A percentile compares a stretch with the other conserved stretches of the same genome.
phyloP scores from a whole-genome alignment of 768 basidiomycete species.

The Nidularia pulvinata region DNA sequence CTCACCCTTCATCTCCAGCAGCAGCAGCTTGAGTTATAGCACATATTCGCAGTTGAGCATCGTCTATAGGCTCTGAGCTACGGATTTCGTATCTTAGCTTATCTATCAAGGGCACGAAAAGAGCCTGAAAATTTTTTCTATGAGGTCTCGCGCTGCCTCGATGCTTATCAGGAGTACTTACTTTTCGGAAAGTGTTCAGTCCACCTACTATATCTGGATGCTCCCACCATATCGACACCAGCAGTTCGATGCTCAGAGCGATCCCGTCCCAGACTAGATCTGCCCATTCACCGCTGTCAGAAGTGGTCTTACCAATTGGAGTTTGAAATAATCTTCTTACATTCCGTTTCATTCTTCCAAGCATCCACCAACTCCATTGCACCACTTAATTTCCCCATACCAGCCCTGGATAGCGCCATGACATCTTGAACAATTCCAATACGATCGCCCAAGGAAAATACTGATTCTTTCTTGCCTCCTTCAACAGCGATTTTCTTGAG shows the following conservation, averaged over 20 bases:
- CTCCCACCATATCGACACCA: slow-evolving; percentile 86
- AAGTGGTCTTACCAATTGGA: not conserved
- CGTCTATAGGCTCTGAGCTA: slow-evolving; percentile 64
- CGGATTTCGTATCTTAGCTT: slow-evolving; percentile 79
- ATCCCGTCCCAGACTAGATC: slow-evolving; percentile 86
- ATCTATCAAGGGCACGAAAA: slow-evolving; percentile 77
- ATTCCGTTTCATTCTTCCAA: slow-evolving; percentile 75
- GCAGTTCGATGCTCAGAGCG: slow-evolving; percentile 45
- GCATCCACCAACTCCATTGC: slow-evolving; percentile 72
- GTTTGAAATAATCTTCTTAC: slow-evolving; percentile 35
- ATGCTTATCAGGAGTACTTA: slow-evolving; percentile 26
- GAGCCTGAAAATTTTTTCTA: slow-evolving; percentile 34
- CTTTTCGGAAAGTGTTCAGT: slow-evolving; percentile 61
- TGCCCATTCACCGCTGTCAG: slow-evolving; percentile 17
- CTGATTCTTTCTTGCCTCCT: slow-evolving; percentile 62
- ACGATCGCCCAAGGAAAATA: slow-evolving; percentile 83
- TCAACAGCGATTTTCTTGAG: slow-evolving; percentile 78
- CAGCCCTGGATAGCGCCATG: slow-evolving; percentile 79
- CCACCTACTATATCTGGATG: slow-evolving; percentile 49
- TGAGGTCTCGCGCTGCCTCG: slow-evolving; percentile 3
- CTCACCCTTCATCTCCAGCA: slow-evolving; percentile 25
- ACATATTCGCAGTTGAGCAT: slow-evolving; percentile 69
- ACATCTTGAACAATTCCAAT: slow-evolving; percentile 89
- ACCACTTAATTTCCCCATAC: slow-evolving; percentile 74
- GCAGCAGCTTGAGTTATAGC: slow-evolving; percentile 56